Evolutionary conservation across 2,329 filamentous ascomycete genomes (phyloP), one percentile per base, ranked within the genome.

Genomic region (Ascochyta pisi): DNA sequence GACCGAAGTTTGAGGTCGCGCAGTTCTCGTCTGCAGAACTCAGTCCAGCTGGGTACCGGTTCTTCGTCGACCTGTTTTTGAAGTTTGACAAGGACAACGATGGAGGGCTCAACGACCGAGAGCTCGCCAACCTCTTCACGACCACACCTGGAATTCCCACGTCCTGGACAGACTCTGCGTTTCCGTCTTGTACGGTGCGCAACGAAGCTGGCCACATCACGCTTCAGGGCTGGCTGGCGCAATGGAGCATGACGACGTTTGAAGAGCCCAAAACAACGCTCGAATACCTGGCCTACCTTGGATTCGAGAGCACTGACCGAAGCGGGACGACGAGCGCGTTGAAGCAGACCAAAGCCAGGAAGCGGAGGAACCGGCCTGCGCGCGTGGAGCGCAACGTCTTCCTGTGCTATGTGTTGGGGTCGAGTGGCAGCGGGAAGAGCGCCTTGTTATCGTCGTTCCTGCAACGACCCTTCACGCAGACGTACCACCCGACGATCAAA

Each of bases 161-260:
- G 3, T 94, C 91, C 0, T 99, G 95, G 95, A 81, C 87, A 0
- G 93, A 97, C 61, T 89, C 89, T 1, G 90, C 87, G 0, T 99
- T 99, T 69, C 95, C 95, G 1, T 92, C 90, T 0, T 96, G 92
- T 23, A 97, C 95, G 0, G 94, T 98, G 16, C 89, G 92, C 38
- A 98, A 97, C 71, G 95, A 99, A 76, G 92, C 91, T 8, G 95
- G 95, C 0, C 87, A 98, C 73, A 93, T 99, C 59, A 99, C 95
- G 1, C 82, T 99, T 4, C 95, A 99, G 75, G 95, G 95, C 2
- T 99, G 95, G 95, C 85, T 99, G 34, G 95, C 95, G 4, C 95
- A 99, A 69, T 99, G 95, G 95, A 97, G 93, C 73, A 99, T 99
- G 95, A 99, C 95, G 0, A 99, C 95, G 0, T 99, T 98, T 68